Base-by-base conservation (phyloP, 169 alveolate species). In the Babesia divergens region DNA sequence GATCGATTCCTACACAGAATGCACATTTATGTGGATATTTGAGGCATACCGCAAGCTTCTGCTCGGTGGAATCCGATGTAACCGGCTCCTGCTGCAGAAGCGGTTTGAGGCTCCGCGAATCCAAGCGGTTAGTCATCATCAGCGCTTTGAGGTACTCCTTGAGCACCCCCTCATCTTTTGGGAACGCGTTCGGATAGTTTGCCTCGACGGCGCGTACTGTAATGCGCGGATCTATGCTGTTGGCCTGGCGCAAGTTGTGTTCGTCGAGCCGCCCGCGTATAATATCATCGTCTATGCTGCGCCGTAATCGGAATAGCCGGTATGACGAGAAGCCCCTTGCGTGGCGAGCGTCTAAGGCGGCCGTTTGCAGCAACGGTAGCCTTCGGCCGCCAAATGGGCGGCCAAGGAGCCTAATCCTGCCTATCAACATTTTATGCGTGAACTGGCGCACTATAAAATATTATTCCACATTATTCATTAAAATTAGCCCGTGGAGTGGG, bases 111-210 rank as follows among this genome's bases (percentile, higher is more conserved):
- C 79, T 81, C 11, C 85, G 71, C 32, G 82, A 75, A 35, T 87
- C 84, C 29, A 87, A 37, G 28, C 59, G 59, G 56, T 87, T 87
- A 8, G 93, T 83, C 53, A 75, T 52, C 49, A 83, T 87, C 65
- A 87, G 71, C n/a, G 93, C 93, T 77, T 79, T 83, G 37, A 87
- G 58, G 47, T 87, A 87, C 51, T 87, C 93, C 60, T 66, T 70
- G 42, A 82, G 59, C 18, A 74, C 72, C 24, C 87, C 84, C 65
- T 87, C 93, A 56, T 83, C 84, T 32, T 67, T 69, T 6, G 84
- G 66, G 49, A 62, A 52, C 28, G 35, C 38, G 26, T 46, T 42
- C 31, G 66, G 11, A 29, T 68, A 26, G 16, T 54, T 29, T 24
- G 86, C 26, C 46, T 77, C 86, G 5, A 77, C 86, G 29, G 86